A percentile compares a stretch with the other conserved stretches of the same genome.
phyloP scores from a whole-genome alignment of 345 rosid genomes.

The Eucalyptus microcorys region DNA sequence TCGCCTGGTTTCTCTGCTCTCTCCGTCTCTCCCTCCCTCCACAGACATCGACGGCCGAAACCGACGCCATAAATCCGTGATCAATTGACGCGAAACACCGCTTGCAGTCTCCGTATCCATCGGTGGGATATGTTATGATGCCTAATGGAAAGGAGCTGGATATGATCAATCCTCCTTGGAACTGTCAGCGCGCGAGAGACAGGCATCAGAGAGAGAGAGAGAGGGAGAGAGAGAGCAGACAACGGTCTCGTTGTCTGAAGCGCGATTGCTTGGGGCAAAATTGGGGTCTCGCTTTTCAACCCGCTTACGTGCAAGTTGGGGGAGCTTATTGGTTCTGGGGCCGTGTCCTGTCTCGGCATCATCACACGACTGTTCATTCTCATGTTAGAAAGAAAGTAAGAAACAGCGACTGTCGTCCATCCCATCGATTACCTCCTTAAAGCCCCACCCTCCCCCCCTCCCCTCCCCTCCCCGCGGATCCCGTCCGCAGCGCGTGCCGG shows the following conservation, averaged over 20 bases:
- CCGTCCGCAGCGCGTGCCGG: not conserved
- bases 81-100: not conserved
- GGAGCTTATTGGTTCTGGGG: not conserved
- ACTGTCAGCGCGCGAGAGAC: not conserved
- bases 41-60: not conserved
- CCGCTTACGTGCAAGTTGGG: not conserved
- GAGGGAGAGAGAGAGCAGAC: not conserved
- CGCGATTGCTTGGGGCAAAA: not conserved
- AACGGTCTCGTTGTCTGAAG: not conserved
- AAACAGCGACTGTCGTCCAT: not conserved
- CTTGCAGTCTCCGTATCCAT: not conserved
- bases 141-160: not conserved
- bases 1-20: not conserved
- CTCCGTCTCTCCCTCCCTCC: not conserved
- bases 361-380: not conserved
- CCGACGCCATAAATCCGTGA: not conserved
- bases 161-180: not conserved
- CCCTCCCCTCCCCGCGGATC: not conserved
- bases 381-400: not conserved
- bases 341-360: not conserved
- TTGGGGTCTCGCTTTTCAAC: not conserved
- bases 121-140: not conserved
- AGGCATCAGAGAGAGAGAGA: not conserved
- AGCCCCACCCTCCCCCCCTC: not conserved
- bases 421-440: not conserved